Percentiles rank a stretch among this genome's conserved stretches.
phyloP scores from a whole-genome alignment of 1,284 basidiomycete species.

The Omphalotus olearius region DNA sequence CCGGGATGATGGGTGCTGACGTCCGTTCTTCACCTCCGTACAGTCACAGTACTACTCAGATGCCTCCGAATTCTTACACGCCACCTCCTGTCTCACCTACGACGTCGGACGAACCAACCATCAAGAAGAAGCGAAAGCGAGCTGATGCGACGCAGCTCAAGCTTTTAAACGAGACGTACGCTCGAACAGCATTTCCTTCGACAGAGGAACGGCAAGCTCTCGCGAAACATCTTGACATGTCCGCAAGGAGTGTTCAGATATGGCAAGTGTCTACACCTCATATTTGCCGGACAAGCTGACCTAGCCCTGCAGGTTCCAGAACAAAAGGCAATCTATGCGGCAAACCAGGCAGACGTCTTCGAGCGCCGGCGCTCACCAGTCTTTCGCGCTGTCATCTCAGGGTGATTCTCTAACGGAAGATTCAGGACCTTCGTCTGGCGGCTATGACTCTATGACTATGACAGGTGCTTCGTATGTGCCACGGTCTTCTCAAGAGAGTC shows the following conservation, averaged over 20 bases:
- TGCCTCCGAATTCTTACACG: constrained; percentile 23
- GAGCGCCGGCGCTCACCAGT: constrained; percentile 40
- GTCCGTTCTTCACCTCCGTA: constrained; percentile 32
- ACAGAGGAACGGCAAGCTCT: constrained; percentile 77
- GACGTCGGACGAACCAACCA: constrained; percentile 48
- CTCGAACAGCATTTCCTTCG: constrained; percentile 77
- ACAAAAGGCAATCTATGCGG: constrained; percentile 76
- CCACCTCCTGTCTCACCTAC: constrained; percentile 30
- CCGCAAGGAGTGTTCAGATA: constrained; percentile 79
- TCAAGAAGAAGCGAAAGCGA: constrained; percentile 84
- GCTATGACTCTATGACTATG: constrained; percentile 32
- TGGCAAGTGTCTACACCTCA: constrained; percentile 46
- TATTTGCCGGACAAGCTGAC: background rate
- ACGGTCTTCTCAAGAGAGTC: constrained; percentile 35
- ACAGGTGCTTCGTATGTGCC: constrained; percentile 35
- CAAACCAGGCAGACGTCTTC: constrained; percentile 65
- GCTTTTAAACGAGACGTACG: constrained; percentile 74
- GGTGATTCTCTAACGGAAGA: constrained; percentile 32
- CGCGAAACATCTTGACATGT: constrained; percentile 76
- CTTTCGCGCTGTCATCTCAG: constrained; percentile 43
- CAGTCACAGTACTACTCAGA: constrained; percentile 25
- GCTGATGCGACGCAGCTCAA: constrained; percentile 76
- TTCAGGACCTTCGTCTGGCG: constrained; percentile 26
- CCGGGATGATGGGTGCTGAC: constrained; percentile 17
- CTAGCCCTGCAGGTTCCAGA: constrained; percentile 65